Conservation (phyloP, 2,329 filamentous ascomycete genomes). For the Epichloe aotearoae region DNA sequence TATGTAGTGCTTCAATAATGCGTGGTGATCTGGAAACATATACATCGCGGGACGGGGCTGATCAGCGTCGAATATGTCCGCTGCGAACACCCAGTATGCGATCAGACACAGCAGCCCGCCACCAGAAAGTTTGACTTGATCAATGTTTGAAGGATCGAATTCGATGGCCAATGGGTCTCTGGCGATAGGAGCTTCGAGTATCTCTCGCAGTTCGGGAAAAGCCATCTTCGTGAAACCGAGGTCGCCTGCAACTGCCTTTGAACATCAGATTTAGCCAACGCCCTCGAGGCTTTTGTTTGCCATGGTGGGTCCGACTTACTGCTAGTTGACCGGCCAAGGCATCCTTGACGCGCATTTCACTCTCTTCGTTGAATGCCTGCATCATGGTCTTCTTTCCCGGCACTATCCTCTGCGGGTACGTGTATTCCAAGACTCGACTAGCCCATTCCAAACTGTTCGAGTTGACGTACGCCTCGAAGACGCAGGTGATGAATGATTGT, state of each 20-base stretch:
- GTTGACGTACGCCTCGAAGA: conserved; percentile 62
- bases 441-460: conserved; percentile 47
- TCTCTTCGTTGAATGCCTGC: conserved; percentile 51
- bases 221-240: conserved; percentile 38
- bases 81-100: conserved; percentile 49
- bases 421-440: conserved; percentile 52
- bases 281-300: not conserved
- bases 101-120: conserved; percentile 46
- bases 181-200: conserved; percentile 27
- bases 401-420: conserved; percentile 50
- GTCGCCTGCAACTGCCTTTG: conserved; percentile 48
- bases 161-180: conserved; percentile 32
- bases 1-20: conserved; percentile 40
- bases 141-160: conserved; percentile 31
- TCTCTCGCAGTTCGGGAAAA: conserved; percentile 31
- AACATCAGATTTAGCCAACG: not conserved
- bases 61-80: conserved; percentile 45
- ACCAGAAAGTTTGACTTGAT: conserved; percentile 43
- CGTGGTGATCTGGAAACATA: conserved; percentile 47
- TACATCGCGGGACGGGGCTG: conserved; percentile 38
- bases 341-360: conserved; percentile 46
- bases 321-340: conserved; percentile 60
- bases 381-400: conserved; percentile 47
- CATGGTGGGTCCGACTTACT: conserved; percentile 25
- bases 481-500: conserved; percentile 64